Evolutionary conservation across 1,284 basidiomycete genomes (phyloP).

Genomic region (Rhodotorula sp.): DNA sequence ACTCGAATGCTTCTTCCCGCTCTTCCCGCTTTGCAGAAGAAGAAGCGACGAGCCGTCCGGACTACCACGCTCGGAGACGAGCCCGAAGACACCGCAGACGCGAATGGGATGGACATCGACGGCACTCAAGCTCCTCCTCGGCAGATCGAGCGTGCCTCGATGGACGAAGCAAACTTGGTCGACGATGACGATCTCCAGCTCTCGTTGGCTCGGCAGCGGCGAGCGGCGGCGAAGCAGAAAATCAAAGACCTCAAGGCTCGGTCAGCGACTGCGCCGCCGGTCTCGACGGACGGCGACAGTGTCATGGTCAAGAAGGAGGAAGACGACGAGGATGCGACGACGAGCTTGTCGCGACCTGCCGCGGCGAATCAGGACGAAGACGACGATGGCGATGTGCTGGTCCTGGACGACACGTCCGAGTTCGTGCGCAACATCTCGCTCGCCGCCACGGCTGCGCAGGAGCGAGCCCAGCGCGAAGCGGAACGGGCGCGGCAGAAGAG

Average conservation of each 20-base stretch:
- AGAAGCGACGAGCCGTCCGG: slow-evolving; percentile 80
- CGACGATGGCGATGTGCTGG: slow-evolving; percentile 54
- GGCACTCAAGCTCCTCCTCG: slow-evolving; percentile 50
- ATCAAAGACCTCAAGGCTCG: slow-evolving; percentile 62
- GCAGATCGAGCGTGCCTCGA: slow-evolving; percentile 46
- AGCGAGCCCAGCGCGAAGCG: slow-evolving; percentile 31
- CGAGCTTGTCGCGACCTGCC: slow-evolving; percentile 10
- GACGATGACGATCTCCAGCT: slow-evolving; percentile 98
- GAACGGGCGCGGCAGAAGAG: slow-evolving; percentile 37
- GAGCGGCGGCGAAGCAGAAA: slow-evolving; percentile 72
- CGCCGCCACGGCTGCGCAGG: slow-evolving; percentile 53
- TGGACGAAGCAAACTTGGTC: slow-evolving; percentile 66
- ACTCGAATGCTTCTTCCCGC: slow-evolving; percentile 6
- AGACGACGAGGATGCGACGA: slow-evolving; percentile 58
- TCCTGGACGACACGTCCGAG: slow-evolving; percentile 95
- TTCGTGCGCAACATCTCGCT: slow-evolving; percentile 79
- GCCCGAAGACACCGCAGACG: slow-evolving; percentile 48
- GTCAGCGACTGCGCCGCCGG: slow-evolving; percentile 7
- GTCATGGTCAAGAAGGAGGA: slow-evolving; percentile 52
- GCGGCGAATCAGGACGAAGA: slow-evolving; percentile 52
- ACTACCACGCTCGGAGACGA: slow-evolving; percentile 53
- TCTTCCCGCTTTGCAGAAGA: slow-evolving; percentile 59
- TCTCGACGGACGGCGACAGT: neutral
- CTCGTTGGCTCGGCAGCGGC: slow-evolving; percentile 78
- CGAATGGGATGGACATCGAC: slow-evolving; percentile 68